phyloP scores from a whole-genome alignment of 1,284 basidiomycete genomes.

The Trametes pubescens region DNA sequence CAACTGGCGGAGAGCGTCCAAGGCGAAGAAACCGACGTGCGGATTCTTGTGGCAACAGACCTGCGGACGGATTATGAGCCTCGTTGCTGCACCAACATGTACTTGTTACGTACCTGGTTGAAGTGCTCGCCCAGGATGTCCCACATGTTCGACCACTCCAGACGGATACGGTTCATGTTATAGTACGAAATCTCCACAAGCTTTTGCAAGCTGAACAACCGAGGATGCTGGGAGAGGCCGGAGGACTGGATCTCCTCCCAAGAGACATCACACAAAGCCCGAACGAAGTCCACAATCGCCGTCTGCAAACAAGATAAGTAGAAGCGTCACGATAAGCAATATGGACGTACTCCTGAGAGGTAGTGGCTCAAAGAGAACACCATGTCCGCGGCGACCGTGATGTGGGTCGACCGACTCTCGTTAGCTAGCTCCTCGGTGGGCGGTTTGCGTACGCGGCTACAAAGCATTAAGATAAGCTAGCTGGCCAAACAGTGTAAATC shows the following conservation, averaged over 20 bases:
- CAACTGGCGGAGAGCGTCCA: constrained; percentile 97
- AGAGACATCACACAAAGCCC: constrained; percentile 95
- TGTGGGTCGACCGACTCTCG: constrained; percentile 96
- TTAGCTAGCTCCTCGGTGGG: constrained; percentile 95
- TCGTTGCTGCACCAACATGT: not conserved
- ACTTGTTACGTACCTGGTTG: constrained; percentile 78
- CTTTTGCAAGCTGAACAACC: constrained; percentile 98
- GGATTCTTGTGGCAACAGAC: constrained; percentile 99
- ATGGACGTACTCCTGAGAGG: constrained; percentile 83
- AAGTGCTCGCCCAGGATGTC: constrained; percentile 98
- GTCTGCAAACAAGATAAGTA: constrained; percentile 57
- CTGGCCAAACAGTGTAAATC: not conserved
- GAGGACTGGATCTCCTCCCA: constrained; percentile 99
- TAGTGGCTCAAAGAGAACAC: constrained; percentile 97
- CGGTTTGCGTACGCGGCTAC: constrained; percentile 66
- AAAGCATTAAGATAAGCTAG: constrained; percentile 6
- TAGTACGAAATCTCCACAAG: constrained; percentile 99
- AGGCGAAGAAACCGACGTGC: constrained; percentile 95
- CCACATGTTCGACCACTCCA: constrained; percentile 99
- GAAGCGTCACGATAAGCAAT: constrained; percentile 19
- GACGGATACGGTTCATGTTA: constrained; percentile 98
- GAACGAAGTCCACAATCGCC: constrained; percentile 98
- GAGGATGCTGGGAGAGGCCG: constrained; percentile 90
- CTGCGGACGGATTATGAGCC: constrained; percentile 47
- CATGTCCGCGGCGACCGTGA: constrained; percentile 99